phyloP scores from a whole-genome alignment of 345 rosid species.

The Psidium friedrichsthalianum region DNA sequence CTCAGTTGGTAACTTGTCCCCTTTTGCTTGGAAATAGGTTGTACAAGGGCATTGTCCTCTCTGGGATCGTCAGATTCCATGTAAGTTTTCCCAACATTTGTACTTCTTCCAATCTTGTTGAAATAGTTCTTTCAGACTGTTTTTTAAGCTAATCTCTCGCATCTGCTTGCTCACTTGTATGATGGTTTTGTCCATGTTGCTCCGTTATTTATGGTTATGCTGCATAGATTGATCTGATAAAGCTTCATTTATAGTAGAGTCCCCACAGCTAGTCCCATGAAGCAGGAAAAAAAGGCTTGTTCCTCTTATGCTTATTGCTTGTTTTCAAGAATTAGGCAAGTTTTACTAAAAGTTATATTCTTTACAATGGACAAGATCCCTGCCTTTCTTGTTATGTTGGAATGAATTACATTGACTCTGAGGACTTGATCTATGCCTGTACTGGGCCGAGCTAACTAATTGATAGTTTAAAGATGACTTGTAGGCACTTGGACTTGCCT shows the following conservation, averaged over 20 bases:
- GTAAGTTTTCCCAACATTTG: conserved; percentile 29
- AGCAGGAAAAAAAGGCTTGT: background rate
- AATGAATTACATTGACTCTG: background rate
- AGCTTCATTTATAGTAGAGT: background rate
- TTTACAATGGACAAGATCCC: background rate
- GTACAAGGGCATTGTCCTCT: conserved; percentile 96
- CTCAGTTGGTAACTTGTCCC: conserved; percentile 1
- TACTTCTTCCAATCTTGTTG: background rate
- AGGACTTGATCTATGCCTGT: background rate
- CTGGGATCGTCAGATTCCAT: conserved; percentile 99
- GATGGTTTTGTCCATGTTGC: background rate
- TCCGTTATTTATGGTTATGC: background rate
- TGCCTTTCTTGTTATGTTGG: background rate
- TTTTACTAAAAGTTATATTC: background rate
- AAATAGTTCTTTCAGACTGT: background rate
- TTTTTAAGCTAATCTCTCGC: background rate
- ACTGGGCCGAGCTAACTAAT: background rate
- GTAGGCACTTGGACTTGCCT: background rate
- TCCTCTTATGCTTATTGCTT: background rate
- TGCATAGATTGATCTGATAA: background rate
- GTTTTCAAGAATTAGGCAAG: background rate
- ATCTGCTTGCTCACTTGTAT: background rate
- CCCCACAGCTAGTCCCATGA: background rate
- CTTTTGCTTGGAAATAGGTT: conserved; percentile 24
- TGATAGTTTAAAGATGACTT: background rate